Percentiles rank a stretch among this genome's conserved stretches.
Evolutionary conservation across 2,329 filamentous ascomycete genomes (phyloP).

Genomic region (Fusarium sp.): DNA sequence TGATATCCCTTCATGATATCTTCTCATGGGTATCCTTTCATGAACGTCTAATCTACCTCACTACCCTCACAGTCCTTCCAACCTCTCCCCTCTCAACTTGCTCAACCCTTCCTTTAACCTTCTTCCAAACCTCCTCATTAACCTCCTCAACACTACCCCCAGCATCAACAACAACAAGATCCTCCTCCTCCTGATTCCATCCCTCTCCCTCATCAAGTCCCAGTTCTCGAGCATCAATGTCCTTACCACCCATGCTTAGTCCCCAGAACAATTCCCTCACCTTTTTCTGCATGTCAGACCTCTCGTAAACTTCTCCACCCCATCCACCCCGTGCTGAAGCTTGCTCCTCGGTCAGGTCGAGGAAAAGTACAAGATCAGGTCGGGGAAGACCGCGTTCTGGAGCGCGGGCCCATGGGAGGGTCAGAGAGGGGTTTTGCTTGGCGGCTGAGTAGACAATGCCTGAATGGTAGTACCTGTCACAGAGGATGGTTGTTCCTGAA

Average conservation of each 20-base stretch:
- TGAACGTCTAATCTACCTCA: slow-evolving; percentile 25
- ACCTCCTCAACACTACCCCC: slow-evolving; percentile 68
- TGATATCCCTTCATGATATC: background rate
- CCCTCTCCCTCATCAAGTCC: slow-evolving; percentile 40
- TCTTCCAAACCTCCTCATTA: slow-evolving; percentile 65
- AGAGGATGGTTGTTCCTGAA: slow-evolving; percentile 79
- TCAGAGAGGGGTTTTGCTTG: slow-evolving; percentile 78
- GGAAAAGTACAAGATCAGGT: slow-evolving; percentile 88
- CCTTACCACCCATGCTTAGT: slow-evolving; percentile 61
- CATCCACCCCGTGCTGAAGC: slow-evolving; percentile 85
- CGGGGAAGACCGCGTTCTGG: slow-evolving; percentile 89
- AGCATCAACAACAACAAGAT: slow-evolving; percentile 67
- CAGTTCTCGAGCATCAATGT: slow-evolving; percentile 46
- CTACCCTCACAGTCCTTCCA: slow-evolving; percentile 58
- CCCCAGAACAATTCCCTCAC: slow-evolving; percentile 81
- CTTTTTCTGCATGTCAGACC: slow-evolving; percentile 80
- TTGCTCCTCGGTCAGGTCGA: slow-evolving; percentile 80
- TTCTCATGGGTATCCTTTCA: background rate
- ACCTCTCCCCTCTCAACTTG: slow-evolving; percentile 63
- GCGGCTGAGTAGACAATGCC: slow-evolving; percentile 94
- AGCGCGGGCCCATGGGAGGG: slow-evolving; percentile 82
- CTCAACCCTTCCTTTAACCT: slow-evolving; percentile 60
- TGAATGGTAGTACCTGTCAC: slow-evolving; percentile 95
- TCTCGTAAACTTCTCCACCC: slow-evolving; percentile 91
- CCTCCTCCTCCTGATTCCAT: slow-evolving; percentile 64